phyloP scores from a whole-genome alignment of 345 rosid genomes.

The Hibiscus tridactylites region DNA sequence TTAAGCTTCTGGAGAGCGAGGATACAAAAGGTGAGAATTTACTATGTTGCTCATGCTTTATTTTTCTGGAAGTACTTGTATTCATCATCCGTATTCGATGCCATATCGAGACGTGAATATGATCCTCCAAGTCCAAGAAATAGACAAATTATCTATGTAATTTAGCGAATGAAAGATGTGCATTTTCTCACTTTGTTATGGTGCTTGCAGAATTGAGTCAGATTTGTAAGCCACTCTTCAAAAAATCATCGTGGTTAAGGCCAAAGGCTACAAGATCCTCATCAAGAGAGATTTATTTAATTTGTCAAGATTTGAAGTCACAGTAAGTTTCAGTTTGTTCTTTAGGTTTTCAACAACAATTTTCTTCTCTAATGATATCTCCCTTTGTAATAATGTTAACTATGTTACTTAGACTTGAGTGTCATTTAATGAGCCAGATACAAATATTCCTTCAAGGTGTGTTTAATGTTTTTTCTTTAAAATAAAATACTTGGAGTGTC shows the following conservation, averaged over 20 bases:
- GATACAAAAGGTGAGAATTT: conserved; percentile 55
- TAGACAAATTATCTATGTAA: no score
- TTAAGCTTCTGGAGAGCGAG: conserved; percentile 90
- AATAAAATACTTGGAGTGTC: no score
- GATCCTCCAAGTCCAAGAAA: no score
- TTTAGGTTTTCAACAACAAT: not conserved
- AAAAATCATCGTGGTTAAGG: conserved; percentile 81
- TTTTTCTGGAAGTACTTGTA: not conserved
- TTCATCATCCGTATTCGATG: not conserved
- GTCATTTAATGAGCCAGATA: not conserved
- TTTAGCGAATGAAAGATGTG: no score
- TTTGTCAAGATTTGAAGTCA: conserved; percentile 53
- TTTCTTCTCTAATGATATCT: not conserved
- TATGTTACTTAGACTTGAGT: not conserved
- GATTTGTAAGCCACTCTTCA: conserved; percentile 73
- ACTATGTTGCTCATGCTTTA: not conserved
- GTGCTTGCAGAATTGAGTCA: conserved; percentile 46
- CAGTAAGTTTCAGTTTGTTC: not conserved
- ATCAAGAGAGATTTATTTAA: conserved; percentile 86
- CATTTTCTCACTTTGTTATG: conserved; percentile 1
- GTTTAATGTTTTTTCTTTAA: not conserved
- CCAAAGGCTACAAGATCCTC: conserved; percentile 94
- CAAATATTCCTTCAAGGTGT: not conserved
- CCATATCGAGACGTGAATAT: no score
- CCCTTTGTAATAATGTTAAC: not conserved